These are phyloP conservation scores for Aspergillus sclerotialis DNA, from an alignment of 2,329 filamentous ascomycete genomes.

Conservation along the genomic window DNA sequence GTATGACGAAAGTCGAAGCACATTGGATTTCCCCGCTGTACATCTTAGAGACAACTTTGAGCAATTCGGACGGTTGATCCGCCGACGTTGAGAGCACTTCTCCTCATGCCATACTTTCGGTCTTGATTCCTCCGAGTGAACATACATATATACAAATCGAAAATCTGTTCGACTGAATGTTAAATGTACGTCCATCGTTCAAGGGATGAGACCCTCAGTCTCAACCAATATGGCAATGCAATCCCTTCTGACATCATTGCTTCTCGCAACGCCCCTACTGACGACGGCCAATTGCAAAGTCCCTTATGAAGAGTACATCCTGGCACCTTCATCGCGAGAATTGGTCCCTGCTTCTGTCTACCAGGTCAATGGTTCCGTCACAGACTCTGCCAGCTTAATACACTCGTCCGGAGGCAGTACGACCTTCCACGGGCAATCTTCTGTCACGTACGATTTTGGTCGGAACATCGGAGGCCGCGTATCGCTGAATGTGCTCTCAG, in stretches of 20 bases:
- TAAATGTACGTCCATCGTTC: too few species aligned
- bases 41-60: too few species aligned
- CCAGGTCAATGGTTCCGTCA: conserved; percentile 23
- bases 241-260: conserved; percentile 3
- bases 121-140: too few species aligned
- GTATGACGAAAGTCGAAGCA: too few species aligned
- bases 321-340: conserved; percentile 22
- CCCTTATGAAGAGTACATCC: conserved; percentile 27
- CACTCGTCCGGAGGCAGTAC: not conserved
- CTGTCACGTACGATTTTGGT: conserved; percentile 33
- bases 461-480: conserved; percentile 35
- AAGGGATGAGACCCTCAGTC: too few species aligned
- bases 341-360: conserved; percentile 19
- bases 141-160: too few species aligned
- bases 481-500: conserved; percentile 21
- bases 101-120: too few species aligned
- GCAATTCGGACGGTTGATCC: too few species aligned
- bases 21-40: too few species aligned
- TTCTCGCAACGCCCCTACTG: conserved; percentile 7
- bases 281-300: conserved; percentile 7
- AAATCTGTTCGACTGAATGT: too few species aligned
- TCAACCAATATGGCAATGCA: too few species aligned
- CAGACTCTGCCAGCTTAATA: conserved; percentile 13
- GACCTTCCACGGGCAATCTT: conserved; percentile 19
- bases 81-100: too few species aligned